phyloP scores from a whole-genome alignment of 1,139 yeast species.

The Arxiozyma telluris region DNA sequence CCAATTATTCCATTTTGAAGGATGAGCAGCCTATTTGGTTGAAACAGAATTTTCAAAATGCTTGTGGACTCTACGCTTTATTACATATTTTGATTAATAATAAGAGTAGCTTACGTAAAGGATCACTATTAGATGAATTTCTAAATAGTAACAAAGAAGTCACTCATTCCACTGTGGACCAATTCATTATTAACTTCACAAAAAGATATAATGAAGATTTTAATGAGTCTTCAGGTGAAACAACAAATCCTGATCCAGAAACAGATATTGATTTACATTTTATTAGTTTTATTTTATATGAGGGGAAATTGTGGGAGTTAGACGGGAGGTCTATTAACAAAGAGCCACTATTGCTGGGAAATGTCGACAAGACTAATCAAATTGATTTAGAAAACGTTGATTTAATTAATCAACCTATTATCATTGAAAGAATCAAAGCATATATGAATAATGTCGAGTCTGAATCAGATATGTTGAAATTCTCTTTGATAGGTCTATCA shows the following conservation, averaged over 20 bases:
- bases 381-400: slow-evolving; percentile 31
- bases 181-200: slow-evolving; percentile 18
- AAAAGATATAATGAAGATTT: slow-evolving; percentile 17
- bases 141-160: slow-evolving; percentile 41
- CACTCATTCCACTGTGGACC: slow-evolving; percentile 33
- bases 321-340: slow-evolving; percentile 67
- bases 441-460: slow-evolving; percentile 53
- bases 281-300: slow-evolving; percentile 54
- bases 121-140: slow-evolving; percentile 29
- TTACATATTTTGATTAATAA: slow-evolving; percentile 64
- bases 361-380: slow-evolving; percentile 15
- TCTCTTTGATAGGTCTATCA: slow-evolving; percentile 60
- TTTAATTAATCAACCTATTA: slow-evolving; percentile 44
- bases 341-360: slow-evolving; percentile 6
- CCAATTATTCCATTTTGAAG: slow-evolving; percentile 7
- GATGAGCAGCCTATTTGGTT: slow-evolving; percentile 48
- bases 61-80: slow-evolving; percentile 88
- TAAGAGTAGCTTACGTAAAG: slow-evolving; percentile 18
- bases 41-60: slow-evolving; percentile 76
- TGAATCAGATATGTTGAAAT: slow-evolving; percentile 49
- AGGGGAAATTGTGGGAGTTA: slow-evolving; percentile 39
- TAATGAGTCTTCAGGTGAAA: slow-evolving; percentile 47
- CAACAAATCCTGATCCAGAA: slow-evolving; percentile 67
- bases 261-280: slow-evolving; percentile 62
- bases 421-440: slow-evolving; percentile 49